phyloP scores from a whole-genome alignment of 352 stramenopile species.

The Phytophthora sansomeana region DNA sequence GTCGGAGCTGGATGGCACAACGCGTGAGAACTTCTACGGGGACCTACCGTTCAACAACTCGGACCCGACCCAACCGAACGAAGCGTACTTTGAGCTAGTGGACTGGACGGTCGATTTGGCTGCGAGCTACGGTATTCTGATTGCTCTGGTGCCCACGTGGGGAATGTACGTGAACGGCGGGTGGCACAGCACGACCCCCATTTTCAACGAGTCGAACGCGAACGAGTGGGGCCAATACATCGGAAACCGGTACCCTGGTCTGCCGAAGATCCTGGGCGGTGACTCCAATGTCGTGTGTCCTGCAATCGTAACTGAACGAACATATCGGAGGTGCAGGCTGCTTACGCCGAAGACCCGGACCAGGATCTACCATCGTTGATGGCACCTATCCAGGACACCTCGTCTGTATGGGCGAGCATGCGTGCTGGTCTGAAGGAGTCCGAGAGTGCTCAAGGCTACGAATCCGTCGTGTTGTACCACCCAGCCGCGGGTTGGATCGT shows the following conservation, averaged over 20 bases:
- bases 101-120: constrained; percentile 34
- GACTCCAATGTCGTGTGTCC: constrained; percentile 30
- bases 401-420: constrained; percentile 21
- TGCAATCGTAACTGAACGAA: too few relatives aligned
- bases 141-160: constrained; percentile 32
- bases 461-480: constrained; percentile 16
- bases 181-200: constrained; percentile 14
- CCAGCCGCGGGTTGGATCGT: constrained; percentile 14
- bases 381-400: constrained; percentile 16
- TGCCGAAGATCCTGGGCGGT: constrained; percentile 30
- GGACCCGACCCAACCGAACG: constrained; percentile 33
- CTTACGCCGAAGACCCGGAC: background rate
- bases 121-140: constrained; percentile 28
- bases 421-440: constrained; percentile 15
- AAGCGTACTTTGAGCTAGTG: constrained; percentile 36
- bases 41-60: constrained; percentile 39
- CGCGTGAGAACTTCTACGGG: constrained; percentile 35
- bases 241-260: constrained; percentile 27
- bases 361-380: constrained; percentile 13
- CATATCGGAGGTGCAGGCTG: constrained; percentile 10
- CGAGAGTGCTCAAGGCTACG: constrained; percentile 11
- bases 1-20: constrained; percentile 35
- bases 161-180: constrained; percentile 35
- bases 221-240: constrained; percentile 31
- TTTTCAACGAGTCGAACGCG: constrained; percentile 35